These are phyloP conservation scores for Coemansia sp. DNA, from an alignment of 192 early-diverging fungal genomes.

Conservation along the genomic window DNA sequence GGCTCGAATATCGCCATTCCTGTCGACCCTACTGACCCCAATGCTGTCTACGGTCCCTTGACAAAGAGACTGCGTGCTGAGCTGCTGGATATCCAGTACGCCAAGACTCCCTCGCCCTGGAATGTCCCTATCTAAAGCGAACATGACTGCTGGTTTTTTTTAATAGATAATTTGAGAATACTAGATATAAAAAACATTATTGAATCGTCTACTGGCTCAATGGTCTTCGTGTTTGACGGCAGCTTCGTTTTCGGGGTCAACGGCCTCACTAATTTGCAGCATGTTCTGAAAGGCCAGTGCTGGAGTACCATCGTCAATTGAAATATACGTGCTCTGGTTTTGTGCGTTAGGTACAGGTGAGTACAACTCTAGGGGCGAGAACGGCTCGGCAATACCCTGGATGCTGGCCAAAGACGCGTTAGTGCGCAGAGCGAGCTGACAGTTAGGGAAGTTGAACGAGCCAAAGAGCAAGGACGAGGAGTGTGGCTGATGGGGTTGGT, in stretches of 20 bases:
- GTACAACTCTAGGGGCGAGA: constrained; percentile 6
- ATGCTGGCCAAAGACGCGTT: neutral
- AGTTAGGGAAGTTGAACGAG: neutral
- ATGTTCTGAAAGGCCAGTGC: neutral
- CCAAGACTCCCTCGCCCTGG: constrained; percentile 63
- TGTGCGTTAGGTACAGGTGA: neutral
- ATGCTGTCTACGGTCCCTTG: constrained; percentile 83
- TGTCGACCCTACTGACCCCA: constrained; percentile 85
- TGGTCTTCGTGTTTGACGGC: neutral
- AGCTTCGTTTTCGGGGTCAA: neutral
- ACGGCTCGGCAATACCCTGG: constrained; percentile 2
- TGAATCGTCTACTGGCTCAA: neutral
- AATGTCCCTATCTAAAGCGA: constrained; percentile 28
- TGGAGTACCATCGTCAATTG: neutral
- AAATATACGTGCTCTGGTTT: too few relatives aligned
- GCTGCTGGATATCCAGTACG: constrained; percentile 96
- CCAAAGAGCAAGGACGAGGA: neutral
- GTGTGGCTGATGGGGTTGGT: neutral
- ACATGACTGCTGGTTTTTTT: neutral
- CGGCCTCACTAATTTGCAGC: neutral
- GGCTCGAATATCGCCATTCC: constrained; percentile 78
- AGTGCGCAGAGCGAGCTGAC: neutral
- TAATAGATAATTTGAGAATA: neutral
- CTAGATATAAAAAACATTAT: neutral
- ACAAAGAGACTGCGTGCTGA: constrained; percentile 82